Evolutionary conservation across 2,329 filamentous ascomycete species (phyloP), one percentile per base, ranked within the genome.

Genomic region (Fusarium devonianum): DNA sequence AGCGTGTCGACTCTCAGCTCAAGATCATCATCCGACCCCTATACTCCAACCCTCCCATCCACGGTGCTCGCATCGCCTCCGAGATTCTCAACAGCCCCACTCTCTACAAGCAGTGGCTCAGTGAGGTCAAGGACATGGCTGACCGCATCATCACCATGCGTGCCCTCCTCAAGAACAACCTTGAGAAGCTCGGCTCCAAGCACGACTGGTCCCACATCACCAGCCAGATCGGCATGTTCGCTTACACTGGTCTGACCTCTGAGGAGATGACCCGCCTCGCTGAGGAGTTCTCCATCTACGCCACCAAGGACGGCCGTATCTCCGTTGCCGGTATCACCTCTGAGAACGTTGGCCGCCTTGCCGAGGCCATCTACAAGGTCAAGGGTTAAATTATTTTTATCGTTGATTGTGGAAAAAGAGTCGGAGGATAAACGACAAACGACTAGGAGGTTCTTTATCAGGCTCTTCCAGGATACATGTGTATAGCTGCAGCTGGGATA

Each of bases 121-220:
- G 81, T 52, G 94, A 99, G 79, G 92, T 99, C 76, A 96, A 97
- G 87, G 90, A 82, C 67, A 99, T 99, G 94, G 94, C 94, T 57
- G 92, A 97, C 77, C 92, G 94, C 71, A 99, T 99, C 81, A 97
- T 99, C 77, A 90, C 86, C 75, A 99, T 99, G 94, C 90, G 94
- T 67, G 87, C 90, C 55, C 85, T 96, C 45, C 86, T 99, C 71
- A 95, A 94, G 84, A 84, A 91, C 67, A 95, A 97, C 80, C 86
- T 99, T 46, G 90, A 97, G 84, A 87, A 89, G 76, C 85, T 97
- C 56, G 93, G 93, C 71, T 94, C 89, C 81, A 92, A 92, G 83
- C 91, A 95, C 76, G 90, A 97, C 81, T 99, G 94, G 94, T 90
- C 88, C 73, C 94, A 99, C 82, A 99, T 99, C 77, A 97, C 94